phyloP scores from a whole-genome alignment of 257 asterid species.

The Jasminum sambac region DNA sequence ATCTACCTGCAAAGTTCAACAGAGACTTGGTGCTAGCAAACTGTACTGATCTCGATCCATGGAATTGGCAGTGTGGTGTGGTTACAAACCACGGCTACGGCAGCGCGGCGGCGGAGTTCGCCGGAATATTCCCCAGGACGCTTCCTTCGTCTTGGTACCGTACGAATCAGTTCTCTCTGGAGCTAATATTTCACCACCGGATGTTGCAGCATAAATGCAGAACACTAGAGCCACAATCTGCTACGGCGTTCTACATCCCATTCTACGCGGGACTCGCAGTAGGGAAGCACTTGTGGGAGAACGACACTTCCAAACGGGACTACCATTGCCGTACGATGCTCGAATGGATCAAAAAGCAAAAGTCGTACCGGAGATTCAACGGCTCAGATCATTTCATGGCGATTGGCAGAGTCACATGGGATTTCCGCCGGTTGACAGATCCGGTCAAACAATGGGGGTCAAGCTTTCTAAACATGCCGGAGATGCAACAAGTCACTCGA shows the following conservation, averaged over 20 bases:
- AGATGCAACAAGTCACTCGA: conserved; percentile 57
- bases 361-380: conserved; percentile 51
- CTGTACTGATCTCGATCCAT: conserved; percentile 72
- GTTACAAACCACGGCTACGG: conserved; percentile 80
- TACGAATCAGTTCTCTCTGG: conserved; percentile 75
- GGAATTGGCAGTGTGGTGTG: conserved; percentile 94
- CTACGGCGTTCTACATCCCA: conserved; percentile 91
- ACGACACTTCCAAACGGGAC: conserved; percentile 57
- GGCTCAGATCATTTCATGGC: conserved; percentile 84
- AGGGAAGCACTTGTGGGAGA: conserved; percentile 56
- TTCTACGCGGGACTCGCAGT: conserved; percentile 85
- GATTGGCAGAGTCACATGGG: conserved; percentile 77
- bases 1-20: conserved; percentile 60
- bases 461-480: conserved; percentile 61
- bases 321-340: conserved; percentile 57
- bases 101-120: conserved; percentile 50
- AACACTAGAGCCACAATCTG: conserved; percentile 62
- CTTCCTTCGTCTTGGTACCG: conserved; percentile 74
- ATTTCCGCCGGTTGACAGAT: conserved; percentile 65
- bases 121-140: conserved; percentile 55
- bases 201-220: conserved; percentile 64
- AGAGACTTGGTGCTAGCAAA: conserved; percentile 46
- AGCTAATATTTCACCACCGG: conserved; percentile 68
- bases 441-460: conserved; percentile 73
- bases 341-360: conserved; percentile 57